phyloP scores from a whole-genome alignment of 2,329 filamentous ascomycete genomes.

The Cladosporium sp. region DNA sequence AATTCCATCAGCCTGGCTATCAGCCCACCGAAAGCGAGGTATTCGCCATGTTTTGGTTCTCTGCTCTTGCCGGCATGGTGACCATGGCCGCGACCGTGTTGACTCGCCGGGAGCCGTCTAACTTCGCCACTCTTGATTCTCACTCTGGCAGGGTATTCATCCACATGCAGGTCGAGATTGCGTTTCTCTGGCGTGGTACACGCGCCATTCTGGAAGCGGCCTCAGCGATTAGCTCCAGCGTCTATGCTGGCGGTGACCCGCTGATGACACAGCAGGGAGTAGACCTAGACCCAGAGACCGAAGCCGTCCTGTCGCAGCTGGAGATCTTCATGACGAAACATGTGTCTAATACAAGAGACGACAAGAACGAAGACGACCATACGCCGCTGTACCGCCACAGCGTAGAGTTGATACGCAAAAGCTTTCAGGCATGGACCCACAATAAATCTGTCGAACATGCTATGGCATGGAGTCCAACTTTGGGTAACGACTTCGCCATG shows the following conservation, averaged over 20 bases:
- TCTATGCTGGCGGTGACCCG: background rate
- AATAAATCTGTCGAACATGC: background rate
- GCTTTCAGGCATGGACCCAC: background rate
- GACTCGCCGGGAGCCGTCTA: background rate
- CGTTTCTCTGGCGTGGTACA: slow-evolving; percentile 3
- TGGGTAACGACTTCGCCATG: slow-evolving; percentile 1
- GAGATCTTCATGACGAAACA: background rate
- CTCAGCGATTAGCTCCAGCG: background rate
- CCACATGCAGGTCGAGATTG: slow-evolving; percentile 3
- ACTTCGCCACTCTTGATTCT: background rate
- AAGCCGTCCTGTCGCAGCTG: background rate
- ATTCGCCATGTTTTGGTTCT: slow-evolving; percentile 8
- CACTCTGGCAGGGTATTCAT: background rate
- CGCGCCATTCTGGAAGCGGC: background rate
- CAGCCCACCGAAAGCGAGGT: background rate
- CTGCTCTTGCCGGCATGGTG: background rate
- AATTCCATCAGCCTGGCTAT: background rate
- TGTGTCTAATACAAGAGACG: background rate
- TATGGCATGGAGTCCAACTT: background rate
- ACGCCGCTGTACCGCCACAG: background rate
- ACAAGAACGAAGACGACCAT: background rate
- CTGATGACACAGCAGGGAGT: too few species aligned
- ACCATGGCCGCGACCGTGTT: slow-evolving; percentile 1
- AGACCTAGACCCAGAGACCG: background rate
- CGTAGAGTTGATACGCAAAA: background rate